phyloP scores from a whole-genome alignment of 768 basidiomycete species.

The Lactarius quietus region DNA sequence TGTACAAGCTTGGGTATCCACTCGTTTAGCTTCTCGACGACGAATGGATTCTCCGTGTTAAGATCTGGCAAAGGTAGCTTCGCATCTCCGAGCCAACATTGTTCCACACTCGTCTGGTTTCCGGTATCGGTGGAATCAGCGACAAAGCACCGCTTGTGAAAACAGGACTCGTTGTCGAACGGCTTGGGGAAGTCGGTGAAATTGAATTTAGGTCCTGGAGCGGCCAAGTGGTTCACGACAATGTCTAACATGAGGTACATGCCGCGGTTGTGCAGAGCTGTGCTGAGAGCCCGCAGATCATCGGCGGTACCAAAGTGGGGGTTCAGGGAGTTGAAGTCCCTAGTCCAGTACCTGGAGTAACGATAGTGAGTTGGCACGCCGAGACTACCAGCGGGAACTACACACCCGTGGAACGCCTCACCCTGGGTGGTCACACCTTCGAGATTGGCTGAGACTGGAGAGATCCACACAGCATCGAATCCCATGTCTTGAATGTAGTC shows the following conservation, averaged over 20 bases:
- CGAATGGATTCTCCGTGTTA: slow-evolving; percentile 48
- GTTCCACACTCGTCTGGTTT: slow-evolving; percentile 48
- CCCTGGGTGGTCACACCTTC: slow-evolving; percentile 49
- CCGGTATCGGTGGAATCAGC: slow-evolving; percentile 34
- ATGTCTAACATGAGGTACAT: slow-evolving; percentile 64
- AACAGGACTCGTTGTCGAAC: slow-evolving; percentile 37
- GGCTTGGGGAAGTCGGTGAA: slow-evolving; percentile 30
- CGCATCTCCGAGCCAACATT: slow-evolving; percentile 59
- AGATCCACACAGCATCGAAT: slow-evolving; percentile 58
- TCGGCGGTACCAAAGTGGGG: slow-evolving; percentile 48
- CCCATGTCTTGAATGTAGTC: slow-evolving; percentile 65
- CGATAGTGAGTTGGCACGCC: background rate
- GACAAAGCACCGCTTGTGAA: slow-evolving; percentile 42
- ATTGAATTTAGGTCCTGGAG: slow-evolving; percentile 31
- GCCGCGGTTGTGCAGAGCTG: slow-evolving; percentile 45
- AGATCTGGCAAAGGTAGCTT: slow-evolving; percentile 54
- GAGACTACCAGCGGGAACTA: background rate
- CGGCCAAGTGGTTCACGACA: slow-evolving; percentile 60
- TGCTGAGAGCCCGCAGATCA: slow-evolving; percentile 48
- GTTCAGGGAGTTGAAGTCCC: slow-evolving; percentile 47
- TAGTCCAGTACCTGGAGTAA: slow-evolving; percentile 46
- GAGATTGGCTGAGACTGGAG: slow-evolving; percentile 49
- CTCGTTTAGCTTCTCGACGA: slow-evolving; percentile 42
- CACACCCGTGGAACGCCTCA: slow-evolving; percentile 55
- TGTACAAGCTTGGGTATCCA: slow-evolving; percentile 49